Percentiles rank a stretch among this genome's conserved stretches.
Evolutionary conservation across 305 asterid species (phyloP).

Genomic region (Fraxinus paxiana): DNA sequence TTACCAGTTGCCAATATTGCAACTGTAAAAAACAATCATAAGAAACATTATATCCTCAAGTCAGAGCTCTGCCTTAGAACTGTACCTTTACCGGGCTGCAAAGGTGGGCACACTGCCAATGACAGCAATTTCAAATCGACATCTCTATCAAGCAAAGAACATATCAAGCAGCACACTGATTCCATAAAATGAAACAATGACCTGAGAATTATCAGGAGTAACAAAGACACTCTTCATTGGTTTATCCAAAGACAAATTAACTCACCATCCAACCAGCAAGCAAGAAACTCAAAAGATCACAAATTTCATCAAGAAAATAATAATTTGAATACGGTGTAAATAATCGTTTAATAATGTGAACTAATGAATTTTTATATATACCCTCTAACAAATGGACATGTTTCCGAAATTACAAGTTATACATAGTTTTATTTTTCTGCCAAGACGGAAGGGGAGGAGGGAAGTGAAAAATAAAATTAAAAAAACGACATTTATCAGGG

Average conservation of each 20-base stretch:
- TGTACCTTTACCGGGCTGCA: not conserved
- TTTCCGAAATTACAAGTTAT: not conserved
- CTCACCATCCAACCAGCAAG: not conserved
- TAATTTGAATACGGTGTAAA: no score
- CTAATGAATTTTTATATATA: no score
- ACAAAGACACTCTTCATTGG: not conserved
- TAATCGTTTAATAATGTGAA: no score
- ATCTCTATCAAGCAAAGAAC: not conserved
- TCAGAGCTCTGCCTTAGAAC: not conserved
- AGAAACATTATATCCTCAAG: not conserved
- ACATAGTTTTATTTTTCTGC: not conserved
- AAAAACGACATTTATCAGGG: conserved; percentile 32
- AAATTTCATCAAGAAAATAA: not conserved
- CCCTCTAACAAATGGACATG: not conserved
- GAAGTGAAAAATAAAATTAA: not conserved
- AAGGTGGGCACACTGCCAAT: not conserved
- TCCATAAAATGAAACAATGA: not conserved
- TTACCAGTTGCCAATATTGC: not conserved
- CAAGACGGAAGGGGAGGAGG: not conserved
- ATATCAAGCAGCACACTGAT: not conserved
- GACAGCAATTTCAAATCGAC: not conserved
- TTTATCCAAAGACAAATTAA: not conserved
- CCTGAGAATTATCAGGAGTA: not conserved
- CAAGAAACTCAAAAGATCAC: not conserved
- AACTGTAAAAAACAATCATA: not conserved